Conservation (phyloP, 768 basidiomycete genomes). For the Scleroderma bovista region DNA sequence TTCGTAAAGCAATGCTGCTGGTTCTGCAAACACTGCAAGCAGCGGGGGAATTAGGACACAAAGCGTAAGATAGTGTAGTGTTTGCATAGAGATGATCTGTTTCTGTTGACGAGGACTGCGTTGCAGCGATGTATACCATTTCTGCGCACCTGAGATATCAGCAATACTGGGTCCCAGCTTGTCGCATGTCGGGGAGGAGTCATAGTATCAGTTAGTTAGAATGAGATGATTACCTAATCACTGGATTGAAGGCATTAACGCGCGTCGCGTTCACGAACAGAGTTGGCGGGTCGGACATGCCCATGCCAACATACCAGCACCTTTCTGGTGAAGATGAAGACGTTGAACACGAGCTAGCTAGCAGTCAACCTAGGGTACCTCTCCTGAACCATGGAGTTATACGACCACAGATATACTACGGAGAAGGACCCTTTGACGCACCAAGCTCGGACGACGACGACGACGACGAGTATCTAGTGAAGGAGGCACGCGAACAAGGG, state of each 20-base stretch:
- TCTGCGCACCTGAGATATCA: constrained; percentile 71
- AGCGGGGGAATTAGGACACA: constrained; percentile 77
- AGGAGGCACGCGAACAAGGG: constrained; percentile 33
- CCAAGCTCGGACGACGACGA: constrained; percentile 78
- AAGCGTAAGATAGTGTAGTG: constrained; percentile 89
- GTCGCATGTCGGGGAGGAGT: constrained; percentile 33
- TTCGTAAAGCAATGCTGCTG: constrained; percentile 63
- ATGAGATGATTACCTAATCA: too few species aligned
- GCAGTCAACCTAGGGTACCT: not conserved
- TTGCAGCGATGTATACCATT: not conserved
- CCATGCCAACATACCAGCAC: constrained; percentile 24
- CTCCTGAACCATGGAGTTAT: constrained; percentile 9
- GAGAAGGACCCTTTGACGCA: constrained; percentile 70
- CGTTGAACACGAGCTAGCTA: constrained; percentile 7
- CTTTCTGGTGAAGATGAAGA: constrained; percentile 25
- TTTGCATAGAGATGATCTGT: constrained; percentile 90
- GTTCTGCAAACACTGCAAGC: constrained; percentile 68
- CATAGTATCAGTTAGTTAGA: too few species aligned
- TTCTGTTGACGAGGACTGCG: not conserved
- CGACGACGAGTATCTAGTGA: constrained; percentile 40
- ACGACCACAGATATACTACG: constrained; percentile 52
- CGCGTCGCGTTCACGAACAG: too few species aligned
- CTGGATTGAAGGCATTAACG: too few species aligned
- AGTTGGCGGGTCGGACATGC: constrained; percentile 15
- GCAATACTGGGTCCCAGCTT: constrained; percentile 86